Base-by-base conservation (phyloP, 1,284 basidiomycete species). In the Taiwanofungus camphoratus region DNA sequence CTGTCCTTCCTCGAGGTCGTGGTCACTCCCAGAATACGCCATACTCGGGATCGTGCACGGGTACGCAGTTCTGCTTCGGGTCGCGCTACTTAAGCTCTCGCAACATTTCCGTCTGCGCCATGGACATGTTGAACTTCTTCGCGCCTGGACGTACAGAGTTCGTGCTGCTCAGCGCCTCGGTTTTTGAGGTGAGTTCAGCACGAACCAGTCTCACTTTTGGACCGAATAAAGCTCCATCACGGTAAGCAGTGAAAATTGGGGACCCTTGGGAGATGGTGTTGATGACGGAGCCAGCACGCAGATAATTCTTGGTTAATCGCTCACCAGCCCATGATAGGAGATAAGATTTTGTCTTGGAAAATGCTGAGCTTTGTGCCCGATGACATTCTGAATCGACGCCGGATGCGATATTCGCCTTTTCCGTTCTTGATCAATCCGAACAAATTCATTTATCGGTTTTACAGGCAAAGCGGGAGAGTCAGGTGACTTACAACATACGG, bases 71-170 rank as follows among this genome's bases (percentile, higher is more conserved):
- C 26, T 47, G 44, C 29, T 53, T 45, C 30, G 54, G 43, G 16
- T 45, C 38, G 27, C 30, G n/a, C n/a, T 9, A 4, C 40, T 21
- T 35, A 15, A 29, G 26, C 26, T 8, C 18, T 4, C 9, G 13
- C 12, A 24, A 19, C 15, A 5, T 31, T 49, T 3, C 47, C 48
- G 1, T n/a, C n/a, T 51, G 52, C 11, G 27, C 24, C 2, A 59
- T 41, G 7, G 59, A 58, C 41, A 55, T 54, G 18, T 41, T 48
- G 48, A 51, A 59, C 22, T 47, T 50, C 39, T 58, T 62, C 18
- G 58, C 41, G 20, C 62, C 59, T 19, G 42, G 46, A 13, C 54
- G 56, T 21, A 63, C 54, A 5, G 59, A 61, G 44, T 49, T 55
- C n/a, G 52, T 37, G n/a, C 51, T 54, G 19, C 44, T 46, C 2